Evolutionary conservation across 2,329 filamentous ascomycete species (phyloP).

Genomic region (Aureobasidium sp.): DNA sequence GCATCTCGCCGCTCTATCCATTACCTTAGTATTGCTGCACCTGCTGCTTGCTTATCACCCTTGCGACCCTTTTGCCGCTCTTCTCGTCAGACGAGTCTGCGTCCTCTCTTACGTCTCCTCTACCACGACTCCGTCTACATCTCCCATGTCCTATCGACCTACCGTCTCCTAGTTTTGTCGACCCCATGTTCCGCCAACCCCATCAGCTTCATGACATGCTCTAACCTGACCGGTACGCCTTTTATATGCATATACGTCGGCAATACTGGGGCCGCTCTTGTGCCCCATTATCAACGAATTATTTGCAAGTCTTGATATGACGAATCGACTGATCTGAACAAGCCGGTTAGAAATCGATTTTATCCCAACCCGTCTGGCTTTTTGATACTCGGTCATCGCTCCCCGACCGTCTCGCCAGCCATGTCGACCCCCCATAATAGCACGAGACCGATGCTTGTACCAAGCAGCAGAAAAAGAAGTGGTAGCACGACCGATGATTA

Average conservation of each 20-base stretch:
- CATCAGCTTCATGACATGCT: slow-evolving; percentile 4
- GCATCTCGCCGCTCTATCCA: slow-evolving; percentile 9
- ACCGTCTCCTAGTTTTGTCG: neutral
- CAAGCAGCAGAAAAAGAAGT: slow-evolving; percentile 5
- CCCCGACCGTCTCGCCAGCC: neutral
- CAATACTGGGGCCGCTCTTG: slow-evolving; percentile 9
- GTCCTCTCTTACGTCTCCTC: slow-evolving; percentile 3
- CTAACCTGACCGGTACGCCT: slow-evolving; percentile 8
- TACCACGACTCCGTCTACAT: neutral
- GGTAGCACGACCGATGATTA: slow-evolving; percentile 39
- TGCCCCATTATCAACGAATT: slow-evolving; percentile 5
- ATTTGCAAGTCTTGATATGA: neutral
- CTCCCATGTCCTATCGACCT: neutral
- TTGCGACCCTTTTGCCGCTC: slow-evolving; percentile 2
- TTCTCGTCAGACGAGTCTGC: neutral
- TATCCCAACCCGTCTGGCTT: neutral
- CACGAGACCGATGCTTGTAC: slow-evolving; percentile 5
- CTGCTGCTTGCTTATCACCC: slow-evolving; percentile 10
- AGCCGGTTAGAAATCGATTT: slow-evolving; percentile 4
- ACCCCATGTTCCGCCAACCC: neutral
- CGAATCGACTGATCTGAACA: neutral
- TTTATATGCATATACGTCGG: slow-evolving; percentile 2
- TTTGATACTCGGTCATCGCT: neutral
- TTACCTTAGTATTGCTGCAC: neutral
- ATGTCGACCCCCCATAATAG: slow-evolving; percentile 1